Evolutionary conservation across 129 eudicot species (phyloP).

Genomic region (Artemisia annua): DNA sequence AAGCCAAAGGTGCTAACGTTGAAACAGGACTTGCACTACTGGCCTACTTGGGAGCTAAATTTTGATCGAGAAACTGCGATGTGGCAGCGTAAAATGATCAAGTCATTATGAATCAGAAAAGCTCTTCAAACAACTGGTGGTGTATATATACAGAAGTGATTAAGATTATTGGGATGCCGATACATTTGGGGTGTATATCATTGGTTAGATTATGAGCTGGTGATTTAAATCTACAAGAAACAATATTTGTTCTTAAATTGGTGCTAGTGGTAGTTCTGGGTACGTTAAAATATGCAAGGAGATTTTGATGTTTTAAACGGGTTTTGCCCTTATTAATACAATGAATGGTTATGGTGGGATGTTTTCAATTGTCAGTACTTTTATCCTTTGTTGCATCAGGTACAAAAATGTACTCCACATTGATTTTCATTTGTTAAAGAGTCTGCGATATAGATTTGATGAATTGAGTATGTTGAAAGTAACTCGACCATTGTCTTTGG

Average conservation of each 20-base stretch:
- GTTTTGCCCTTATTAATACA: background rate
- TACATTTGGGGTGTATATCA: constrained; percentile 21
- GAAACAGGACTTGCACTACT: constrained; percentile 94
- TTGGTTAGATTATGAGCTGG: constrained; percentile 22
- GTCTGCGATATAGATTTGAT: constrained; percentile 6
- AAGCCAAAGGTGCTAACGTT: constrained; percentile 81
- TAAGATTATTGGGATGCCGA: constrained; percentile 10
- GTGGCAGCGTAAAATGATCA: constrained; percentile 68
- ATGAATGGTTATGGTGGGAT: constrained; percentile 16
- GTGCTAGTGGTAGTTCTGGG: constrained; percentile 19
- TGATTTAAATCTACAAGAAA: constrained; percentile 11
- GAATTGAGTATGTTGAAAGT: background rate
- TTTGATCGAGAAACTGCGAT: constrained; percentile 74
- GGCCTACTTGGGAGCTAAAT: constrained; percentile 95
- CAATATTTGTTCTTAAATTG: constrained; percentile 10
- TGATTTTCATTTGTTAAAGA: too few relatives aligned
- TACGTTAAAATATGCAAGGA: constrained; percentile 2
- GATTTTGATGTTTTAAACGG: background rate
- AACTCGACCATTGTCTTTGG: background rate
- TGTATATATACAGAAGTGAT: background rate
- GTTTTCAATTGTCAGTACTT: background rate
- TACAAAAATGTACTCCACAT: background rate
- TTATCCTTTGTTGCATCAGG: constrained; percentile 1
- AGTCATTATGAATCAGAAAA: constrained; percentile 38
- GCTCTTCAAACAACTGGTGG: background rate